A percentile compares a stretch with the other conserved stretches of the same genome.
These are phyloP conservation scores for Aspergillus intermedius DNA, from an alignment of 2,329 filamentous ascomycete genomes.

Conservation along the genomic window DNA sequence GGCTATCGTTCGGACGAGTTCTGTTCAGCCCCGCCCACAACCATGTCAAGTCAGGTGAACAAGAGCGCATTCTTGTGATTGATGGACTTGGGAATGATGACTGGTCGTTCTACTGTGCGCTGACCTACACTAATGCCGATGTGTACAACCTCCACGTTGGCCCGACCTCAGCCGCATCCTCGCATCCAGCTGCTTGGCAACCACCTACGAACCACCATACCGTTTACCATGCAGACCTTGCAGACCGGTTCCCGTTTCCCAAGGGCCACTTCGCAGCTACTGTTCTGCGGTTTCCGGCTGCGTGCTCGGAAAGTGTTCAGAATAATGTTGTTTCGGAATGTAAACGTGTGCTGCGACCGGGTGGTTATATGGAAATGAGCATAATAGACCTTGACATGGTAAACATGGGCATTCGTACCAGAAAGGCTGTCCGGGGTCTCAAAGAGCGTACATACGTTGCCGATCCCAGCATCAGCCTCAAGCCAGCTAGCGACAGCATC, in stretches of 20 bases:
- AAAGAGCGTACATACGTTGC: conserved; percentile 41
- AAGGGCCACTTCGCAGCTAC: conserved; percentile 42
- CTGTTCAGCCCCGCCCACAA: conserved; percentile 46
- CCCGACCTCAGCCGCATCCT: conserved; percentile 24
- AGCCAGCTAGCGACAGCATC: conserved; percentile 43
- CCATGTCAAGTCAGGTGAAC: conserved; percentile 34
- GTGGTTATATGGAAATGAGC: conserved; percentile 45
- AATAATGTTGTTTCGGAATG: conserved; percentile 43
- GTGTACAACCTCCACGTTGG: conserved; percentile 40
- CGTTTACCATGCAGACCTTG: conserved; percentile 36
- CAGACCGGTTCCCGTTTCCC: conserved; percentile 41
- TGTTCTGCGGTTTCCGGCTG: conserved; percentile 42
- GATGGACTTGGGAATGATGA: conserved; percentile 48
- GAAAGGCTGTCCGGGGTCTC: conserved; percentile 39
- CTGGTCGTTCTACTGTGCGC: conserved; percentile 47
- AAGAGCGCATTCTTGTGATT: conserved; percentile 42
- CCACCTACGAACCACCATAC: conserved; percentile 39
- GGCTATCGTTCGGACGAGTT: conserved; percentile 46
- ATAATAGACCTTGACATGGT: conserved; percentile 46
- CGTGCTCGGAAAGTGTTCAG: conserved; percentile 38
- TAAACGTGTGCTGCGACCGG: conserved; percentile 43
- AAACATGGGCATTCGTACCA: conserved; percentile 43
- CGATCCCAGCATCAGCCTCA: conserved; percentile 39
- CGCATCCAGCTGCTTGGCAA: conserved; percentile 37
- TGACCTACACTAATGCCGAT: conserved; percentile 42